A percentile compares a stretch with the other conserved stretches of the same genome.
Conservation (phyloP, 2,329 filamentous ascomycete species). For the Fusarium veterinarium region DNA sequence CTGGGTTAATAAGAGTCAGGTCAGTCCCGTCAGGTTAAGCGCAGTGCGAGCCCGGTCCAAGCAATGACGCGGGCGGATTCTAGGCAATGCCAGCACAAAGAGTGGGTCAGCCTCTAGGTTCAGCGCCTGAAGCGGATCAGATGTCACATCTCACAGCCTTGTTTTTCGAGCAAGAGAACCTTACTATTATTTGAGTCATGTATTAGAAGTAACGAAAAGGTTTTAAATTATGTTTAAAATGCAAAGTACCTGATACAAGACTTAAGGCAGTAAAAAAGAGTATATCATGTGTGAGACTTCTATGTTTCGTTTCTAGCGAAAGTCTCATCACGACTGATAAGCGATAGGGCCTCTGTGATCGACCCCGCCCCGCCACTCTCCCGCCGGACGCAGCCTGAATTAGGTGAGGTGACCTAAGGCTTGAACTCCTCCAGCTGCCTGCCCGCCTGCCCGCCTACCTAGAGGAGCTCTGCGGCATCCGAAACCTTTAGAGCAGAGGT, state of each 20-base stretch:
- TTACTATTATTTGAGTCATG: not conserved
- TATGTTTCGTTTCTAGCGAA: not conserved
- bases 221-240: too few relatives aligned
- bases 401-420: slow-evolving; percentile 15
- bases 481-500: slow-evolving; percentile 11
- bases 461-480: slow-evolving; percentile 22
- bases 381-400: not conserved
- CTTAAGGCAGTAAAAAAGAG: not conserved
- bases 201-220: not conserved
- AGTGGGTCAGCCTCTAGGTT: slow-evolving; percentile 13
- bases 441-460: not conserved
- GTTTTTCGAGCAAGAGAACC: not conserved
- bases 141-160: slow-evolving; percentile 13
- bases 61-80: slow-evolving; percentile 38
- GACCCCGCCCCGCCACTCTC: slow-evolving; percentile 3
- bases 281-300: not conserved
- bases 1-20: slow-evolving; percentile 23
- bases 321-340: not conserved
- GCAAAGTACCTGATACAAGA: not conserved
- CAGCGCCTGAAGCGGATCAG: slow-evolving; percentile 22
- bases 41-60: not conserved
- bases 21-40: not conserved
- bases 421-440: slow-evolving; percentile 28
- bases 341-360: slow-evolving; percentile 2
- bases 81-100: slow-evolving; percentile 5